Base-by-base conservation (phyloP, 2,329 filamentous ascomycete genomes). In the Elsinoe fawcettii region DNA sequence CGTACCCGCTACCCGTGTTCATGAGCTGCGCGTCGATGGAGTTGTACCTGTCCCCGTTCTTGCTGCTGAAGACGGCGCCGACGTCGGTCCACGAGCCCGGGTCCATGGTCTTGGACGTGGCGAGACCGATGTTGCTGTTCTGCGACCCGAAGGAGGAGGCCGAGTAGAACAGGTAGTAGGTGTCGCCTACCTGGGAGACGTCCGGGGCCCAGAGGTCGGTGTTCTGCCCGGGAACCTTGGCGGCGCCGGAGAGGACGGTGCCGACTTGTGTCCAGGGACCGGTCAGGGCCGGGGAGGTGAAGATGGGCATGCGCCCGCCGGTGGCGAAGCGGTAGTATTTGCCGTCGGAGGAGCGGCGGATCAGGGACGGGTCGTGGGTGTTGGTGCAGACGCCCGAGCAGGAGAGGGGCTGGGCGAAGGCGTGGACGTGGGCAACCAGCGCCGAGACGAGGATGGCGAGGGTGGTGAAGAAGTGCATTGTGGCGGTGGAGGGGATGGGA, bases 101-200 rank as follows among this genome's bases (percentile, higher is more conserved):
- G 25, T 80, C 77, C 67, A 81, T 71, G 3, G 71, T 71, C 3
- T 63, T 63, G n/a, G 73, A 76, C 0, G 74, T 80, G 1, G 78
- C 79, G 3, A 80, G 69, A 16, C 85, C 84, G 60, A 87, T 86
- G 32, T 80, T 80, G 0, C 80, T 83, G 66, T 75, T 70, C 61
- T 85, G 82, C 0, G 74, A 77, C 0, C 83, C 83, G 61, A 84
- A 85, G 0, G 77, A 73, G 34, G 78, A 82, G n/a, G 86, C 81
- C 1, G 80, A 74, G 69, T 87, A 86, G 75, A 84, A 86, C n/a
- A 82, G 69, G 63, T 85, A 79, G 71, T 86, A 88, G 0, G 74
- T 73, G 56, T 70, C 73, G 60, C 78, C 79, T n/a, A 87, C 74
- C 14, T 79, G 70, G 16, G 73, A 68, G 12, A 84, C 79, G 62